A percentile compares a stretch with the other conserved stretches of the same genome.
Conservation (phyloP, 345 rosid genomes). For the Rhizophora mangle region DNA sequence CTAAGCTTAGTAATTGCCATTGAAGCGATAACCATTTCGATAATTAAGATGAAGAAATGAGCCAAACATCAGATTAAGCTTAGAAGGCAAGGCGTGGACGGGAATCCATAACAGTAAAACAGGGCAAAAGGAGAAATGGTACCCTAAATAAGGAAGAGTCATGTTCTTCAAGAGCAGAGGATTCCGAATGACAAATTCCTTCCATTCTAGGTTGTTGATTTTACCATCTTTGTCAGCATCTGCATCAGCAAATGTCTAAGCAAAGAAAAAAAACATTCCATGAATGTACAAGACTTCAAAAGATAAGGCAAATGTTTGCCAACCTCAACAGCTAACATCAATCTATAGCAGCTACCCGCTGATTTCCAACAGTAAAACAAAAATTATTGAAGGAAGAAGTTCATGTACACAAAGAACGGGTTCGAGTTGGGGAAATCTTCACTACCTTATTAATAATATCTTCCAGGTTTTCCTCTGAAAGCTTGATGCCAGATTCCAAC, state of each 20-base stretch:
- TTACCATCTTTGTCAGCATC: conserved; percentile 65
- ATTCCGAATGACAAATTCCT: conserved; percentile 45
- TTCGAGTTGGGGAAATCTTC: too few relatives aligned
- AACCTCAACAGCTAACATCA: background rate
- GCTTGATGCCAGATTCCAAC: conserved; percentile 53
- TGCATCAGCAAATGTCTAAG: conserved; percentile 78
- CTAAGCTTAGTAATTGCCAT: too few relatives aligned
- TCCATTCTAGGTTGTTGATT: conserved; percentile 67
- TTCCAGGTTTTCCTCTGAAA: conserved; percentile 59
- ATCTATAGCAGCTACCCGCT: background rate
- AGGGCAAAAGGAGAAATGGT: background rate
- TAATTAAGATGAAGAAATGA: too few relatives aligned
- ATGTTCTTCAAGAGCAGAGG: conserved; percentile 68
- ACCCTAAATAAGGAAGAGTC: conserved; percentile 80
- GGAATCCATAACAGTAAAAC: too few relatives aligned
- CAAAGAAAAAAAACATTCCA: background rate
- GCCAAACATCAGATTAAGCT: too few relatives aligned
- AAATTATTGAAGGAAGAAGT: too few relatives aligned
- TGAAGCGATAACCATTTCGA: too few relatives aligned
- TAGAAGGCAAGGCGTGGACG: too few relatives aligned
- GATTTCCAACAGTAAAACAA: conserved; percentile 3
- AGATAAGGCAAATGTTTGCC: too few relatives aligned
- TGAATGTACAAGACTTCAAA: background rate
- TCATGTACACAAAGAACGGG: too few relatives aligned
- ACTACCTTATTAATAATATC: conserved; percentile 62